Base-by-base conservation (phyloP, 1,284 basidiomycete species). In the Mrakiaceae sp. region DNA sequence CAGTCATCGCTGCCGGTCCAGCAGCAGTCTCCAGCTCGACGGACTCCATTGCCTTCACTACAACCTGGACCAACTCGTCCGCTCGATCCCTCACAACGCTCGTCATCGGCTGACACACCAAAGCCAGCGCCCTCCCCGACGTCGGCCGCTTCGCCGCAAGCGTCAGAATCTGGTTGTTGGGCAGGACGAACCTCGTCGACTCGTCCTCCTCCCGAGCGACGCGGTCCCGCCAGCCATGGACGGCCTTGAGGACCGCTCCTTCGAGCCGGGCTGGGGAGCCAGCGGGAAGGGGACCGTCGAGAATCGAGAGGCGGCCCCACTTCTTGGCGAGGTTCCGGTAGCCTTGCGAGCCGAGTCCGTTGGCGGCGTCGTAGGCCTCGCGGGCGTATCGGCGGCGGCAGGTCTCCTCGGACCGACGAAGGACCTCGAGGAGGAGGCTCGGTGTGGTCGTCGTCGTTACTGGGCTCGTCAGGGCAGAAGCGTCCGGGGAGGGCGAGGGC, bases 131-230 rank as follows among this genome's bases (percentile, higher is more conserved):
- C 8, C 81, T 79, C 77, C 83, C 71, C 44, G 79, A 77, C n/a
- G 86, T 83, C 27, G 83, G 80, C 55, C 79, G 76, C 70, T 63
- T 63, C 59, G 88, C 85, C 8, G 85, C 85, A 39, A 92, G 75
- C 60, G 80, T 78, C 72, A 89, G 86, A 39, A 91, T 71, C 67
- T 81, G 80, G 67, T 87, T 85, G 69, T 89, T 87, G 16, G 84
- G 80, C 39, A 93, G 78, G 40, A 91, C 81, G 72, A 55, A 68
- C 44, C 69, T 70, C 58, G 42, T 50, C 39, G 48, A 59, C 46
- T 98, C 95, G 73, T 98, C 95, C 69, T 92, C 87, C 66, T 86
- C 83, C 60, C 92, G 80, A 0, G 92, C 90, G 1, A 87, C 77
- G 3, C 73, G 72, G 72, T 98, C 94, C 68, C 95, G 81, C 95